Evolutionary conservation across 805 yeast genomes (phyloP).

Genomic region (Middelhovenomyces tepae): DNA sequence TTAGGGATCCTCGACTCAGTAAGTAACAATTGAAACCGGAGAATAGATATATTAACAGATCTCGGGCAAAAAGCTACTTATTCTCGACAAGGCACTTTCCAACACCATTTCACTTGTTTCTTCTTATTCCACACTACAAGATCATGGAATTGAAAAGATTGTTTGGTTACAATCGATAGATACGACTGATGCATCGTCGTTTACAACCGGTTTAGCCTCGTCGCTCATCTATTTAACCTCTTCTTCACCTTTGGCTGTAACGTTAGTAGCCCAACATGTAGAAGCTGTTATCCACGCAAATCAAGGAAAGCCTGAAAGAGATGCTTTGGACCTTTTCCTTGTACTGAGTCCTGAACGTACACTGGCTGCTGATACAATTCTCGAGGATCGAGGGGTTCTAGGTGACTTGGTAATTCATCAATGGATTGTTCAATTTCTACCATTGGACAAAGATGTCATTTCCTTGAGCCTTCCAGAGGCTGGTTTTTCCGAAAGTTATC

Average conservation of each 20-base stretch:
- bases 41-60: conserved; percentile 8
- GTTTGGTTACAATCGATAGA: conserved; percentile 34
- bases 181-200: conserved; percentile 5
- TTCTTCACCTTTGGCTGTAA: conserved; percentile 16
- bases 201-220: conserved; percentile 3
- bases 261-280: conserved; percentile 10
- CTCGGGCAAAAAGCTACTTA: conserved; percentile 25
- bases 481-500: conserved; percentile 35
- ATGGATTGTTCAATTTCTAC: conserved; percentile 40
- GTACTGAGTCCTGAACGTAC: conserved; percentile 22
- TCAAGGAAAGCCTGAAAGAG: neutral
- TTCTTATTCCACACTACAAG: conserved; percentile 45
- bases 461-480: conserved; percentile 35
- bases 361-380: conserved; percentile 19
- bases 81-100: conserved; percentile 41
- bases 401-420: conserved; percentile 32
- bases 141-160: conserved; percentile 40
- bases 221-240: conserved; percentile 19
- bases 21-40: conserved; percentile 4
- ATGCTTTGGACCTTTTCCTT: conserved; percentile 18
- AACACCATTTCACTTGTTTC: conserved; percentile 44
- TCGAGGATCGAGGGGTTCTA: conserved; percentile 30
- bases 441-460: conserved; percentile 35
- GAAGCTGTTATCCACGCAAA: no score
- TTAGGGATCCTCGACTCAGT: conserved; percentile 23